Base-by-base conservation (phyloP, 495 filamentous ascomycete genomes). In the Penicillium macrosclerotiorum region DNA sequence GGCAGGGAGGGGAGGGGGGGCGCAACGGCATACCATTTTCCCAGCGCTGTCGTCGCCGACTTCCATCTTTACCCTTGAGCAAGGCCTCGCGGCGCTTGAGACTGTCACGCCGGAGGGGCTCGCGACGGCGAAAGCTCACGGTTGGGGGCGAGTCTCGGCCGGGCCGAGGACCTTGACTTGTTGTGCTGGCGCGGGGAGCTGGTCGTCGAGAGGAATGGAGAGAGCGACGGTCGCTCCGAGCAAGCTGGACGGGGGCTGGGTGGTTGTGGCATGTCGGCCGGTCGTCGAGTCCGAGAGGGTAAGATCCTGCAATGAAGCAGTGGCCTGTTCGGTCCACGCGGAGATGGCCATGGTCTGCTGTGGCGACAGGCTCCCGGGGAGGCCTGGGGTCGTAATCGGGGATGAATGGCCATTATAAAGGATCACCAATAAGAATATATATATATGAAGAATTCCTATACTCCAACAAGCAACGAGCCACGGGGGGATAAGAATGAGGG, bases 41-140 rank as follows among this genome's bases (percentile, higher is more conserved):
- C 90, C 90, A 96, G 30, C 91, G 77, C 58, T 89, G 85, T 35
- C 93, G 77, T 43, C 90, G 81, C 32, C 92, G 78, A 48, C 81
- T 90, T n/a, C 93, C 93, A 58, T 95, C 89, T 52, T 90, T 95
- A 37, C 92, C 93, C 67, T 88, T 92, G n/a, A 90, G 69, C 38
- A 94, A 54, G 8, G 83, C 83, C 57, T 96, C 92, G 19, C 92
- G 80, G 13, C 81, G 68, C 59, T 81, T 83, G 47, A 80, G 41
- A 52, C 80, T 82, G 49, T 85, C 84, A 25, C 81, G 74, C 16
- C 76, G 73, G 19, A 80, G 47, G 16, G 73, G 72, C 45, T 71
- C 72, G 17, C 73, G 67, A 17, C 71, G 73, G 11, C 70, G 66
- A 47, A 72, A 72, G 20, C 45, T 61, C 41, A 69, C 63, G 2